Evolutionary conservation across 768 basidiomycete genomes (phyloP), one percentile per base, ranked within the genome.

Genomic region (Macrolepiota albuminosa): DNA sequence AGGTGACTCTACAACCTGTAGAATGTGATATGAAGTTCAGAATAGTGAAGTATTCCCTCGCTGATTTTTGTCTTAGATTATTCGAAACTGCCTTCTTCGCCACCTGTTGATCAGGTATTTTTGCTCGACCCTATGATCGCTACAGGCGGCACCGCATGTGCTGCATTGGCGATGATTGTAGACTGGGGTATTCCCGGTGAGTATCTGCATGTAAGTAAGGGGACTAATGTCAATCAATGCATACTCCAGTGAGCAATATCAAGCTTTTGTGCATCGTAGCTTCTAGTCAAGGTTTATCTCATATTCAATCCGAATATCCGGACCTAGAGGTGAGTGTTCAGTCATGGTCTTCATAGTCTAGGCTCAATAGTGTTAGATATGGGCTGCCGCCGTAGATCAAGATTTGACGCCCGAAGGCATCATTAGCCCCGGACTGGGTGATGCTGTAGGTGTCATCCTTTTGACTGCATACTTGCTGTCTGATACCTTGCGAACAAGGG

Each of bases 51-150:
- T 55, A 11, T 46, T 50, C 53, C 16, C 31, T 59, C 6, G 37
- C 51, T 50, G 29, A 26, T 43, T 45, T 50, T 10, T 36, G 48
- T 37, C 1, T 58, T 36, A 95, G 93, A 96, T 71, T 93, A 94
- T 73, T 95, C 93, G 54, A 95, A 95, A 75, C 80, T 96, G 39
- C 95, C 94, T 13, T 75, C 84, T 40, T 75, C 76, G 9, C 85
- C 88, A 4, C 85, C 88, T 0, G 83, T 95, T 14, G 95, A 98
- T 68, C 73, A 83, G 43, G 86, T 94, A n/a, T 93, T 86, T 74
- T 76, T 98, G 26, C 79, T 98, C 34, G 96, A 98, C 66, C 96
- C 96, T 18, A 75, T 98, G 36, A 87, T 98, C 66, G 96, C 96
- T 0, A 98, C 96, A 3, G 96, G 95, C 54, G 91, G 93, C 11